A percentile compares a stretch with the other conserved stretches of the same genome.
These are phyloP conservation scores for Biscogniauxia marginata DNA, from an alignment of 2,329 filamentous ascomycete genomes.

Conservation along the genomic window DNA sequence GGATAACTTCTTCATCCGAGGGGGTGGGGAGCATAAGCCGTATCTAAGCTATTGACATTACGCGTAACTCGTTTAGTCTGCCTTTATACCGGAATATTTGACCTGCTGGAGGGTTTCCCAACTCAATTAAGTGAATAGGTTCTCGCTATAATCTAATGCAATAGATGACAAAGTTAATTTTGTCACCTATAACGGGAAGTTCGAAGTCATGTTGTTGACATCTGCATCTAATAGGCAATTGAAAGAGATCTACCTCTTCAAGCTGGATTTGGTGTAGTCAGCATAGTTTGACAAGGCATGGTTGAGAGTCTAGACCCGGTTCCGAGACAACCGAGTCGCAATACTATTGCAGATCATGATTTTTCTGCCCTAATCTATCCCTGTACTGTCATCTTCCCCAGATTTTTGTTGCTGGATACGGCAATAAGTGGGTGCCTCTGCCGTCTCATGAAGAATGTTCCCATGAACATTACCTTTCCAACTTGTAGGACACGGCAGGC, in stretches of 20 bases:
- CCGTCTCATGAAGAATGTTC: background rate
- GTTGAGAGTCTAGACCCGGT: background rate
- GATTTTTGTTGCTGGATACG: background rate
- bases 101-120: background rate
- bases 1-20: background rate
- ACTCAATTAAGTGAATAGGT: background rate
- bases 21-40: too few relatives aligned
- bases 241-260: background rate
- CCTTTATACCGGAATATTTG: background rate
- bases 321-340: background rate
- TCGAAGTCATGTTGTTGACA: too few relatives aligned
- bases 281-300: background rate
- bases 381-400: background rate
- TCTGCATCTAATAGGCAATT: background rate
- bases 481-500: background rate
- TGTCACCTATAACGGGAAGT: too few relatives aligned
- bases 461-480: background rate
- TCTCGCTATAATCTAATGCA: background rate
- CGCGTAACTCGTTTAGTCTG: background rate
- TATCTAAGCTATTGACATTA: background rate
- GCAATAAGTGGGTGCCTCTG: conserved; percentile 1
- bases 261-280: background rate
- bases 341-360: conserved; percentile 1
- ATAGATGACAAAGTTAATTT: background rate
- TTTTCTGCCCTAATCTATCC: background rate